Evolutionary conservation across 2,329 filamentous ascomycete species (phyloP), one percentile per base, ranked within the genome.

Genomic region (Fusarium sp.): DNA sequence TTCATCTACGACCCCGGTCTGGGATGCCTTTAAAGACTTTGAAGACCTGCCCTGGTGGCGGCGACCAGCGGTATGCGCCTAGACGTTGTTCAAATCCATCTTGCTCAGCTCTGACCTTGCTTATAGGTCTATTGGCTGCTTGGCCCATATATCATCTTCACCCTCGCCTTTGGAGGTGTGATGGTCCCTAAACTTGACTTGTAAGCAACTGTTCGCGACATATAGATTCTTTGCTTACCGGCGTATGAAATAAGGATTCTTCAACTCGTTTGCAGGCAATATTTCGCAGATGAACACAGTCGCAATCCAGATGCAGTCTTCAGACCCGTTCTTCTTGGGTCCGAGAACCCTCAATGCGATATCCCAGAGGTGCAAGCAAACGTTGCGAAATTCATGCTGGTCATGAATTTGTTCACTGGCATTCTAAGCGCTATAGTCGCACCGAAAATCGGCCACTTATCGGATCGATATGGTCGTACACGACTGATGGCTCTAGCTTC

Each of bases 181-280:
- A 85, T 96, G 11, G 93, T 98, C 12, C 95, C 95, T 13, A 96
- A 92, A 79, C 86, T 97, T 69, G 97, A 97, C 77, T 83, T 98
- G 81, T 89, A 81, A 80, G 87, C 27, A 44, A 27, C 53, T 41
- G 41, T 20, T 14, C 45, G 50, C 12, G 9, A n/a, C 23, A 20
- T 17, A 38, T 23, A 37, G 14, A 50, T 41, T 14, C 27, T 26
- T 49, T 48, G 64, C 64, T 77, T 41, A 77, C 64, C 37, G n/a
- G 13, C 60, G 30, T 72, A 40, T 20, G 35, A n/a, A 38, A 62
- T 41, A 53, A 89, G 88, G 30, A 93, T 97, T 69, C 86, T 97
- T 67, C 88, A 91, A 63, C 86, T 99, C 32, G 89, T 98, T 56
- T 99, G 96, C 80, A 89, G 90, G 69, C 87, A 92, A 67, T 97